Percentiles rank a stretch among this genome's conserved stretches.
Evolutionary conservation across 768 basidiomycete species (phyloP).

Genomic region (Russula ochroleuca): DNA sequence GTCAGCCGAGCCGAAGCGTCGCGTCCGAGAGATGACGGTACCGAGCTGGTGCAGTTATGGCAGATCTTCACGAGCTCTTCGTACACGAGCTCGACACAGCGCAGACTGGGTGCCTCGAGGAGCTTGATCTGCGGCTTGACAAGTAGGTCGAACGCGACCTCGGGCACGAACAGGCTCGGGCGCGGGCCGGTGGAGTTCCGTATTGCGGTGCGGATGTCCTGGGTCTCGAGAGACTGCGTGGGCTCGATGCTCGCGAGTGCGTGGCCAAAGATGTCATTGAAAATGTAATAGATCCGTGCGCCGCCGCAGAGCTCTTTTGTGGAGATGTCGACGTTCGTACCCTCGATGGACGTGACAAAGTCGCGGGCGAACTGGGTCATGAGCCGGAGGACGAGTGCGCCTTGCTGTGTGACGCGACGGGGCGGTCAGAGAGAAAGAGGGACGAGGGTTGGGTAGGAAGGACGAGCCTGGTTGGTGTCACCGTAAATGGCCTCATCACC

Average conservation of each 20-base stretch:
- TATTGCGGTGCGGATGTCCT: conserved; percentile 97
- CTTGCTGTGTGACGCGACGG: conserved; percentile 51
- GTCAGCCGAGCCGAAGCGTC: background rate
- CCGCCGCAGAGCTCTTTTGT: conserved; percentile 98
- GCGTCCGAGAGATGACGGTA: conserved; percentile 37
- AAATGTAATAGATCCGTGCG: conserved; percentile 98
- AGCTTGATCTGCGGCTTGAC: conserved; percentile 99
- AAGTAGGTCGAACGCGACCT: conserved; percentile 92
- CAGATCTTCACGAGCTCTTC: conserved; percentile 99
- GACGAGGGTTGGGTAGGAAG: background rate
- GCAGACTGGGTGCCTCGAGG: conserved; percentile 86
- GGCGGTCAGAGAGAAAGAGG: background rate
- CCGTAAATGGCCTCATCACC: conserved; percentile 91
- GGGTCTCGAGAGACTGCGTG: conserved; percentile 83
- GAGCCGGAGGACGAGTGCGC: conserved; percentile 82
- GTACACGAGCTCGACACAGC: conserved; percentile 97
- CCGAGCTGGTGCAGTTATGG: conserved; percentile 92
- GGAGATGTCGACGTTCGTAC: conserved; percentile 91
- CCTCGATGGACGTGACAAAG: conserved; percentile 95
- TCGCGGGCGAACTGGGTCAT: conserved; percentile 99
- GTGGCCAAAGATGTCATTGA: conserved; percentile 95
- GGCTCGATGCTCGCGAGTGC: conserved; percentile 89
- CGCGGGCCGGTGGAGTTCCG: conserved; percentile 96
- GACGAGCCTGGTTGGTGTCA: conserved; percentile 72
- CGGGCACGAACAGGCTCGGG: conserved; percentile 94